Evolutionary conservation across 2,329 filamentous ascomycete genomes (phyloP).

Genomic region (Coniochaeta prunicola): DNA sequence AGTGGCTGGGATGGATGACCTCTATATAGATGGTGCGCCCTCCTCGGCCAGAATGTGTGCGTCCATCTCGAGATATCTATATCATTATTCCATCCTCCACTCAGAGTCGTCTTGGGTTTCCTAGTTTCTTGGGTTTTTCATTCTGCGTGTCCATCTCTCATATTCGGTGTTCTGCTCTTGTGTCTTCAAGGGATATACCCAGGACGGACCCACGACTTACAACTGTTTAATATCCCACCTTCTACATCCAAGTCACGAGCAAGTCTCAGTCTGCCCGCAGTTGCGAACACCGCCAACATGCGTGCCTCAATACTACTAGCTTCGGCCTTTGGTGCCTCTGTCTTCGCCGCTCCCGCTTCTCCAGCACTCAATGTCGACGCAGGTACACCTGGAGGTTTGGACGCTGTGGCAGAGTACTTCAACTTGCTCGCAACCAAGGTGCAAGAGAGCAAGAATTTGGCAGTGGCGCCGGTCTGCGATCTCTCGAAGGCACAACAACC

Average conservation of each 20-base stretch:
- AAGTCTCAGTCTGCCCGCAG: background rate
- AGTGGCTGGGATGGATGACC: conserved; percentile 2
- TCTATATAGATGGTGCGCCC: conserved; percentile 1
- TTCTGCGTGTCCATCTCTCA: background rate
- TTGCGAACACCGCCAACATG: conserved; percentile 29
- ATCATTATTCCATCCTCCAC: background rate
- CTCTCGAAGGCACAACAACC: conserved; percentile 45
- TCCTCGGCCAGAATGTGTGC: background rate
- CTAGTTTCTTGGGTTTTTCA: background rate
- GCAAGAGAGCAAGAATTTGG: conserved; percentile 34
- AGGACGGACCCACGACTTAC: background rate
- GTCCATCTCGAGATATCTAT: conserved; percentile 2
- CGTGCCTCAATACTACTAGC: conserved; percentile 38
- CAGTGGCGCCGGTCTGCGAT: conserved; percentile 42
- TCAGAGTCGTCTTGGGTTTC: background rate
- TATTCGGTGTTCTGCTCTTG: background rate
- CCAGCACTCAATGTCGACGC: conserved; percentile 34
- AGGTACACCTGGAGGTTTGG: conserved; percentile 30
- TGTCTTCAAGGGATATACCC: background rate
- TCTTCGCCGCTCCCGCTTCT: conserved; percentile 37
- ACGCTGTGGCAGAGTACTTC: conserved; percentile 53
- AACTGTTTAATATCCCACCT: background rate
- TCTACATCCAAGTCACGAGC: background rate
- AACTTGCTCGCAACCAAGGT: conserved; percentile 50
- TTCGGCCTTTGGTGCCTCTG: conserved; percentile 37